Percentiles rank a stretch among this genome's conserved stretches.
Evolutionary conservation across 1,284 basidiomycete species (phyloP).

Genomic region (Exobasidium cylindrosporum): DNA sequence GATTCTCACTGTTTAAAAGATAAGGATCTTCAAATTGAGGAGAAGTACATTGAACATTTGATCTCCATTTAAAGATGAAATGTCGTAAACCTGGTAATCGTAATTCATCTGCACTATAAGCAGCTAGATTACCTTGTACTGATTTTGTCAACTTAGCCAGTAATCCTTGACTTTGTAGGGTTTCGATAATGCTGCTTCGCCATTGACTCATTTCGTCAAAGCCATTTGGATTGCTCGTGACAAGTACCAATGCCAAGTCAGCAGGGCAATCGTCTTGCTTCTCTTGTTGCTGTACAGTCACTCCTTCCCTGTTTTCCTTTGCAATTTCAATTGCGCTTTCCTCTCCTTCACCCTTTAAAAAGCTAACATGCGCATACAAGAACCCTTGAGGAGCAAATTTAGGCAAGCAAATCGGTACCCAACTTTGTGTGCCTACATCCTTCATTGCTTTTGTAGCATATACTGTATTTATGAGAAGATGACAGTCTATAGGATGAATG

Average conservation of each 20-base stretch:
- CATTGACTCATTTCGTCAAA: slow-evolving; percentile 24
- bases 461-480: slow-evolving; percentile 58
- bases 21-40: slow-evolving; percentile 82
- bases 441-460: slow-evolving; percentile 63
- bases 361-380: slow-evolving; percentile 86
- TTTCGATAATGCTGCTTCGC: slow-evolving; percentile 14
- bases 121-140: background rate
- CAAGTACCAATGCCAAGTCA: slow-evolving; percentile 38
- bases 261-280: slow-evolving; percentile 20
- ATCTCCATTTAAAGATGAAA: slow-evolving; percentile 86
- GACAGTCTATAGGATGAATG: slow-evolving; percentile 70
- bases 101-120: slow-evolving; percentile 61
- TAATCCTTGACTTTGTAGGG: background rate
- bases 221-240: slow-evolving; percentile 44
- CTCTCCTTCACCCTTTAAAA: slow-evolving; percentile 57
- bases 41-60: slow-evolving; percentile 80
- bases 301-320: slow-evolving; percentile 1
- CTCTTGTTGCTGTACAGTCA: slow-evolving; percentile 2
- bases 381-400: slow-evolving; percentile 89
- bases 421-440: slow-evolving; percentile 65
- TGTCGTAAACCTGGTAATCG: slow-evolving; percentile 84
- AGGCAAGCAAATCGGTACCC: slow-evolving; percentile 92
- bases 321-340: slow-evolving; percentile 10
- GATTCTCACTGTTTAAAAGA: slow-evolving; percentile 62
- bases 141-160: background rate